A percentile compares a stretch with the other conserved stretches of the same genome.
Conservation (phyloP, 2,329 filamentous ascomycete genomes). For the Trichoderma sp. region DNA sequence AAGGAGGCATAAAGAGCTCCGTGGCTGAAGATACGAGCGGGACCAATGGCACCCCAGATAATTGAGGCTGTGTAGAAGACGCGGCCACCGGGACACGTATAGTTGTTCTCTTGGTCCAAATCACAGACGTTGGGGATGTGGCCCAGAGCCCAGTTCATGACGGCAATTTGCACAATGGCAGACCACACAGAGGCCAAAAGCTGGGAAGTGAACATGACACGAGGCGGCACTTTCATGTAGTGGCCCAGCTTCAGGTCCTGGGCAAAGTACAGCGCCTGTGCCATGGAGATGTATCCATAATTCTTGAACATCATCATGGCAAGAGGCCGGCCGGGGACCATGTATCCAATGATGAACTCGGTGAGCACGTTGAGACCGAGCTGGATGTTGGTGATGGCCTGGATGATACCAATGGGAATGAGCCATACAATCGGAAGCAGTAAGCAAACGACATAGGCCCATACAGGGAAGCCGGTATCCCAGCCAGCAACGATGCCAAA, state of each 20-base stretch:
- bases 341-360: slow-evolving; percentile 73
- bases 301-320: slow-evolving; percentile 81
- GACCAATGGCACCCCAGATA: slow-evolving; percentile 74
- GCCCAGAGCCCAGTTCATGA: slow-evolving; percentile 66
- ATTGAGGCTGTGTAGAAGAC: slow-evolving; percentile 69
- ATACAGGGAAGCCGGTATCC: slow-evolving; percentile 59
- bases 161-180: slow-evolving; percentile 61
- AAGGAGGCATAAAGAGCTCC: slow-evolving; percentile 63
- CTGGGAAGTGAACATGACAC: slow-evolving; percentile 63
- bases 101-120: slow-evolving; percentile 53
- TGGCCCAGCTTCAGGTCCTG: slow-evolving; percentile 69
- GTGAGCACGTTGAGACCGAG: slow-evolving; percentile 70
- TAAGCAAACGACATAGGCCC: slow-evolving; percentile 60
- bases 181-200: slow-evolving; percentile 62
- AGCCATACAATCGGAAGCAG: slow-evolving; percentile 59
- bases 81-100: slow-evolving; percentile 56
- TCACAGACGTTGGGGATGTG: slow-evolving; percentile 64
- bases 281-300: slow-evolving; percentile 70
- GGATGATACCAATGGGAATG: slow-evolving; percentile 62
- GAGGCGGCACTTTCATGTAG: slow-evolving; percentile 67
- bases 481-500: slow-evolving; percentile 57
- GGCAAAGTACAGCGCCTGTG: slow-evolving; percentile 64
- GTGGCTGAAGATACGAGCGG: slow-evolving; percentile 66
- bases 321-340: slow-evolving; percentile 68
- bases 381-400: slow-evolving; percentile 63